Conservation (phyloP, 192 early-diverging fungal genomes). For the Backusella liffmaniae region DNA sequence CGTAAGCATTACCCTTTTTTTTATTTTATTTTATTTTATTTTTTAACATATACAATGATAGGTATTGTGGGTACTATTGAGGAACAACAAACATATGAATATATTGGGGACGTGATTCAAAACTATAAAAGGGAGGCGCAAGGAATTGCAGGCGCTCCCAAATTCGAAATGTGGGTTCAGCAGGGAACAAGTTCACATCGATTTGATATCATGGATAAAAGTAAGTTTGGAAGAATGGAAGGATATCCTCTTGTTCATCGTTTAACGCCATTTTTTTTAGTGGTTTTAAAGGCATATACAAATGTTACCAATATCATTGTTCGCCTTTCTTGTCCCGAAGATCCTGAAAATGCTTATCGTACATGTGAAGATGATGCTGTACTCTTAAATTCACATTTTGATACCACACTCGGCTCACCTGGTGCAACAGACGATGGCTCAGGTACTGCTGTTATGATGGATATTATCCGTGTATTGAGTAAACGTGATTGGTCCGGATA, state of each 20-base stretch:
- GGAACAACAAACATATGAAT: constrained; percentile 44
- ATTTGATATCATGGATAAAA: constrained; percentile 72
- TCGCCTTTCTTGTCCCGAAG: constrained; percentile 60
- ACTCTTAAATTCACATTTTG: constrained; percentile 71
- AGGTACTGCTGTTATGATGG: constrained; percentile 72
- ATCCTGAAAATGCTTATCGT: not conserved
- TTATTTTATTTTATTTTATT: no score
- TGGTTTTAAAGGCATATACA: constrained; percentile 64
- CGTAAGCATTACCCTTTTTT: constrained; percentile 27
- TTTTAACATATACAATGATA: constrained; percentile 14
- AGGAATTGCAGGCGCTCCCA: constrained; percentile 30
- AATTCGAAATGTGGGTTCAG: constrained; percentile 63
- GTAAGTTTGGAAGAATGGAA: constrained; percentile 30
- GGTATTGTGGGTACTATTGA: constrained; percentile 43
- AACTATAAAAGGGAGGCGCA: constrained; percentile 31
- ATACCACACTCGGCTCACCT: constrained; percentile 59
- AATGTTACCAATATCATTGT: constrained; percentile 76
- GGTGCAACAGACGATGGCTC: constrained; percentile 70
- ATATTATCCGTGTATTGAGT: constrained; percentile 54
- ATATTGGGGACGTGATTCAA: constrained; percentile 37
- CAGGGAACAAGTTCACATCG: constrained; percentile 60
- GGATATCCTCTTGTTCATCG: not conserved
- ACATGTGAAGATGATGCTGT: constrained; percentile 61
- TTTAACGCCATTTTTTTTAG: constrained; percentile 23
- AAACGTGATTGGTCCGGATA: constrained; percentile 40